Percentiles rank a stretch among this genome's conserved stretches.
phyloP scores from a whole-genome alignment of 257 asterid genomes.

The Catharanthus roseus region DNA sequence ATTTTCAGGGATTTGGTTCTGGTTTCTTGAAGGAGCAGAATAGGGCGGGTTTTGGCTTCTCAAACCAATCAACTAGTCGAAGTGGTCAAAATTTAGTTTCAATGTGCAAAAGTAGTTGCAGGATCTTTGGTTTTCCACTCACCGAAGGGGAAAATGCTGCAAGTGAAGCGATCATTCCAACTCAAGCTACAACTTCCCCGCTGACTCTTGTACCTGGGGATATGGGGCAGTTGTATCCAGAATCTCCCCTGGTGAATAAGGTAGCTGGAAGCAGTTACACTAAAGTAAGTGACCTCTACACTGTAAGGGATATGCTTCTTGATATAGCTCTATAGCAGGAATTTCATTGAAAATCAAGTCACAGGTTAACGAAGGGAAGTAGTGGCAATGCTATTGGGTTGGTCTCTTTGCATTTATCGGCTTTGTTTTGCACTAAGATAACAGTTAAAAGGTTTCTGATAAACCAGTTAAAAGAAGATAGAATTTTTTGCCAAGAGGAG shows the following conservation, averaged over 20 bases:
- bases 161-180: slow-evolving; percentile 23
- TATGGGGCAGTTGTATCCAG: slow-evolving; percentile 36
- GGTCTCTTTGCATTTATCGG: background rate
- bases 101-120: slow-evolving; percentile 52
- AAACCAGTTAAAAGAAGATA: background rate
- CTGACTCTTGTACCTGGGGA: slow-evolving; percentile 28
- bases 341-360: background rate
- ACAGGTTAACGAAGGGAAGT: background rate
- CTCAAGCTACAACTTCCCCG: slow-evolving; percentile 19
- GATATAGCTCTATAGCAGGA: slow-evolving; percentile 57
- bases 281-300: slow-evolving; percentile 45
- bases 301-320: slow-evolving; percentile 65
- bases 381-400: background rate
- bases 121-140: slow-evolving; percentile 82
- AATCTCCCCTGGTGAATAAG: slow-evolving; percentile 37
- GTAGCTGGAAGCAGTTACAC: slow-evolving; percentile 45
- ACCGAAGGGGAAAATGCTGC: slow-evolving; percentile 47
- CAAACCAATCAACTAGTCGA: slow-evolving; percentile 39
- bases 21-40: slow-evolving; percentile 25
- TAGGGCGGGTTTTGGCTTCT: slow-evolving; percentile 22
- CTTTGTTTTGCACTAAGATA: slow-evolving; percentile 1
- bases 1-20: slow-evolving; percentile 21
- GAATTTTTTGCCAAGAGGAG: background rate
- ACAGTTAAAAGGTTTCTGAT: background rate
- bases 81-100: slow-evolving; percentile 38